These are phyloP conservation scores for Trichoderma hamatum DNA, from an alignment of 2,329 filamentous ascomycete genomes.

Conservation along the genomic window DNA sequence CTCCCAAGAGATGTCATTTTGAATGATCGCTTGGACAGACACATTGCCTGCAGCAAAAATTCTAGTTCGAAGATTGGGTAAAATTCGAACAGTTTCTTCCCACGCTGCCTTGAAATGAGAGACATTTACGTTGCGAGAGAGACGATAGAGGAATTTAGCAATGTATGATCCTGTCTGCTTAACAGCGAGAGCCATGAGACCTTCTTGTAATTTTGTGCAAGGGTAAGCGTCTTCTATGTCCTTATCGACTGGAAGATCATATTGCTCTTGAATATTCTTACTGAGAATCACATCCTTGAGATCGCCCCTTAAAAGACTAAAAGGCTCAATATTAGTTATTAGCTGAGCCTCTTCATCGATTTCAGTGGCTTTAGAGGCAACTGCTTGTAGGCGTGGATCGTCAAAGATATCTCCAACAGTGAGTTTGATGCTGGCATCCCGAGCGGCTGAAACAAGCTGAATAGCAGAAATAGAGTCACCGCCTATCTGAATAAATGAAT, in stretches of 20 bases:
- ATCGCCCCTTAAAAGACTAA: neutral
- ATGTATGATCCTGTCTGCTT: slow-evolving; percentile 33
- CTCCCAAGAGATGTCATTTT: slow-evolving; percentile 24
- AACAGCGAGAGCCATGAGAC: slow-evolving; percentile 38
- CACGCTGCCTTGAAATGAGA: slow-evolving; percentile 28
- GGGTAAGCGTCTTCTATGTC: slow-evolving; percentile 42
- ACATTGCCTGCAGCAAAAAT: slow-evolving; percentile 27
- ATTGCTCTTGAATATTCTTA: neutral
- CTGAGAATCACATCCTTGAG: neutral
- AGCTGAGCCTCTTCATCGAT: neutral
- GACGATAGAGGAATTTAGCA: slow-evolving; percentile 28
- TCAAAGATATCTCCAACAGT: slow-evolving; percentile 25
- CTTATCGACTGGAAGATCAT: neutral
- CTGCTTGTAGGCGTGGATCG: slow-evolving; percentile 8
- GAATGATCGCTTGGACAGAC: slow-evolving; percentile 27
- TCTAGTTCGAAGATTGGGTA: slow-evolving; percentile 31
- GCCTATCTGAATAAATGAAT: slow-evolving; percentile 31
- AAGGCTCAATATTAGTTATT: neutral
- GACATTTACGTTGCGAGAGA: slow-evolving; percentile 24
- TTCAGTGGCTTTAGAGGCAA: slow-evolving; percentile 17
- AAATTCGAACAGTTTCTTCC: slow-evolving; percentile 28
- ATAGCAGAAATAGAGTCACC: slow-evolving; percentile 33
- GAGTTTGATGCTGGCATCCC: slow-evolving; percentile 12
- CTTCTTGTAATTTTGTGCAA: slow-evolving; percentile 44
- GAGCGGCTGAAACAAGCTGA: slow-evolving; percentile 28